These are phyloP conservation scores for Achlya hypogyna DNA, from an alignment of 352 stramenopile genomes.

Conservation along the genomic window DNA sequence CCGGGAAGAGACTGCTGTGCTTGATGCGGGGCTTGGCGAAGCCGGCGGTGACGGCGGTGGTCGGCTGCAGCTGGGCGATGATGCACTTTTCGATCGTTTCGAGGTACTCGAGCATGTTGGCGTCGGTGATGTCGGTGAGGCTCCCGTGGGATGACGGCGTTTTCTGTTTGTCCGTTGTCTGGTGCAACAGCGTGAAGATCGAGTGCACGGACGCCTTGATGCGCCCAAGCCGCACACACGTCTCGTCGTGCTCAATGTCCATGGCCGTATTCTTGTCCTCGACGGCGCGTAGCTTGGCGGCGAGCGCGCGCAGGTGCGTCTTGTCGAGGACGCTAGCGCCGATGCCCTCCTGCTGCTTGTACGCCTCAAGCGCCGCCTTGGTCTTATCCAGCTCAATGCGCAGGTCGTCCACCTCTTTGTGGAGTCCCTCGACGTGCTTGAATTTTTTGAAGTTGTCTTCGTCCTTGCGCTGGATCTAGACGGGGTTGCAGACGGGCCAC, in stretches of 20 bases:
- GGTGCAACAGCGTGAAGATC: slow-evolving; percentile 55
- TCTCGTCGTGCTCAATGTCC: slow-evolving; percentile 50
- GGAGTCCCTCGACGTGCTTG: slow-evolving; percentile 58
- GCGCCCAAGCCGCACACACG: slow-evolving; percentile 36
- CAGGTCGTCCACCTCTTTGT: slow-evolving; percentile 43
- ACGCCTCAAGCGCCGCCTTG: slow-evolving; percentile 41
- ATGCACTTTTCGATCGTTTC: slow-evolving; percentile 66
- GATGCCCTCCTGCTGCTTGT: slow-evolving; percentile 56
- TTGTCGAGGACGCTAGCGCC: slow-evolving; percentile 49
- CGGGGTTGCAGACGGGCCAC: not conserved
- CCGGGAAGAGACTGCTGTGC: not conserved
- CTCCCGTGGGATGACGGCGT: not conserved
- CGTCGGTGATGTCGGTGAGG: slow-evolving; percentile 37
- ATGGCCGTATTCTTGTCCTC: slow-evolving; percentile 35
- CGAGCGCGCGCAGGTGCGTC: slow-evolving; percentile 35
- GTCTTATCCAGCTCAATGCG: slow-evolving; percentile 43
- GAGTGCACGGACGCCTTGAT: slow-evolving; percentile 67
- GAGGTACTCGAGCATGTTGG: slow-evolving; percentile 68
- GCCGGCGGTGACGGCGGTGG: slow-evolving; percentile 21
- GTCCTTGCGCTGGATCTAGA: slow-evolving; percentile 39
- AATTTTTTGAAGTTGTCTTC: slow-evolving; percentile 77
- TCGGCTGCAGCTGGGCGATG: slow-evolving; percentile 46
- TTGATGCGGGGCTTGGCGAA: not conserved
- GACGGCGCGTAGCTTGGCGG: slow-evolving; percentile 30
- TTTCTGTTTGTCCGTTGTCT: slow-evolving; percentile 21